Percentiles rank a stretch among this genome's conserved stretches.
These are phyloP conservation scores for Leishmania lainsoni DNA, from an alignment of 208 protist species.

Conservation along the genomic window DNA sequence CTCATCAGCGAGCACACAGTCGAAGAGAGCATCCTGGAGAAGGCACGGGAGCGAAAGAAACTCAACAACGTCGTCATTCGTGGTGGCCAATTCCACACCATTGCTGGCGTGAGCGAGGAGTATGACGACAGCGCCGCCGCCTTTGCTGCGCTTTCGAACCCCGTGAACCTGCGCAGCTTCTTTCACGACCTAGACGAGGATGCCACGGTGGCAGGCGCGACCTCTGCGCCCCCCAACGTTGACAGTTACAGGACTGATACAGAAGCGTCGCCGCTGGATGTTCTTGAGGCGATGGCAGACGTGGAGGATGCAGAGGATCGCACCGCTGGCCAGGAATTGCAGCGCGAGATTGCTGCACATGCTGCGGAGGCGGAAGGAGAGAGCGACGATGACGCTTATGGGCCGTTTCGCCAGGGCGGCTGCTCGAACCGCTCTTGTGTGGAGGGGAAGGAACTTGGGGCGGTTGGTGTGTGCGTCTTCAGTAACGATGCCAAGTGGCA, in stretches of 20 bases:
- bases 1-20: constrained; percentile 95
- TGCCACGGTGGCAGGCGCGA: constrained; percentile 42
- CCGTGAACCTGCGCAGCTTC: constrained; percentile 81
- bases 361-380: constrained; percentile 47
- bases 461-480: neutral
- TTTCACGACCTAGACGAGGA: constrained; percentile 91
- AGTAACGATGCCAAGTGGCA: neutral
- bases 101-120: constrained; percentile 56
- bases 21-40: constrained; percentile 96
- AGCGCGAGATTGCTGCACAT: constrained; percentile 62
- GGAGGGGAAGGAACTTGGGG: neutral
- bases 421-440: neutral
- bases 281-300: constrained; percentile 63
- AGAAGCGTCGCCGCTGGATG: constrained; percentile 19
- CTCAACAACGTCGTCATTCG: constrained; percentile 96
- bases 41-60: constrained; percentile 94
- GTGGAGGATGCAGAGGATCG: constrained; percentile 87
- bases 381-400: constrained; percentile 32
- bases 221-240: neutral
- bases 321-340: constrained; percentile 50
- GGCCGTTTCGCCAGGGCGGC: neutral
- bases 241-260: neutral
- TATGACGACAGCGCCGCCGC: constrained; percentile 74
- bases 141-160: constrained; percentile 67
- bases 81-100: constrained; percentile 91